Conservation (phyloP, 345 rosid species). For the Gynandropsis gynandra region DNA sequence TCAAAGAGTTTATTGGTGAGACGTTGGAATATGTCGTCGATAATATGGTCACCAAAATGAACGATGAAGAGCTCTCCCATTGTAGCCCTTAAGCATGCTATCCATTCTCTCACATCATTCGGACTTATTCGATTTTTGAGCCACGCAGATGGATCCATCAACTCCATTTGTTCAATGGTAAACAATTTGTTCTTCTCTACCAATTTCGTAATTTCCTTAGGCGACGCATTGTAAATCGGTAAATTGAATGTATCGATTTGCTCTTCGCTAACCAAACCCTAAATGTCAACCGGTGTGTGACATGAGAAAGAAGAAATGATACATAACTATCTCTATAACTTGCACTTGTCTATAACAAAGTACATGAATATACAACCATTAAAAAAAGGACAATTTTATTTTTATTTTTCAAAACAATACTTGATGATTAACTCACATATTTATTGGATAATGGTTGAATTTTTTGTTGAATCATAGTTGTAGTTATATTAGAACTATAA, state of each 20-base stretch:
- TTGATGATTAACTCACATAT: too few relatives aligned
- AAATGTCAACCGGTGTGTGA: too few relatives aligned
- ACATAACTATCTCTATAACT: too few relatives aligned
- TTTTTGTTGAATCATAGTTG: too few relatives aligned
- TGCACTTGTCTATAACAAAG: too few relatives aligned
- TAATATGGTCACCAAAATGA: conserved; percentile 23
- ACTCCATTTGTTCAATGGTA: conserved; percentile 31
- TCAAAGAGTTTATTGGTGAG: conserved; percentile 27
- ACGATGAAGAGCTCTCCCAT: conserved; percentile 38
- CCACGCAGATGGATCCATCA: conserved; percentile 40
- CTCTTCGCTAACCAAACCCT: conserved; percentile 26
- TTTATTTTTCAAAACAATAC: too few relatives aligned
- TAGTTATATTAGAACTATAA: too few relatives aligned
- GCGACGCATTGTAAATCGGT: conserved; percentile 42
- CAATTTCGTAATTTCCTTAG: conserved; percentile 29
- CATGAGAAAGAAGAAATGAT: too few relatives aligned
- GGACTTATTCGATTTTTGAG: conserved; percentile 17
- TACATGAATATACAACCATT: too few relatives aligned
- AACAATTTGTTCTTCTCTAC: conserved; percentile 34
- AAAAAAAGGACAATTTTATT: too few relatives aligned
- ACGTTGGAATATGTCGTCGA: conserved; percentile 28
- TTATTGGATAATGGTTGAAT: too few relatives aligned
- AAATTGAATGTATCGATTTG: conserved; percentile 43
- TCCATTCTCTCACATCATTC: conserved; percentile 28
- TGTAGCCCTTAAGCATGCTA: conserved; percentile 43